These are phyloP conservation scores for Piper betle DNA, from an alignment of 164 flowering plant species.

Conservation along the genomic window DNA sequence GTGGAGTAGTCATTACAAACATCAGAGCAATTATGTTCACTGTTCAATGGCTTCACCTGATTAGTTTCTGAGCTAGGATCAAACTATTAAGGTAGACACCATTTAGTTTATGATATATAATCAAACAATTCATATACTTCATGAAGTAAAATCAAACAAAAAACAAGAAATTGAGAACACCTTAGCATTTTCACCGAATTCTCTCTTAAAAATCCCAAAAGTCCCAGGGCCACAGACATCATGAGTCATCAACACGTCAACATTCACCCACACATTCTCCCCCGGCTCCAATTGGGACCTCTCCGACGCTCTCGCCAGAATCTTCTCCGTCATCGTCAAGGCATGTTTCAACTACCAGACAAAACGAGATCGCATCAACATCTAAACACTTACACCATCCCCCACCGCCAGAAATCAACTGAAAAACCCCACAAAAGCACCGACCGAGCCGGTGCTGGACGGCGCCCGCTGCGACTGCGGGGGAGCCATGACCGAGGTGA, in stretches of 20 bases:
- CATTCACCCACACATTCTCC: conserved; percentile 94
- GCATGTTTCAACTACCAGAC: conserved; percentile 61
- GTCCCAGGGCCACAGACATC: conserved; percentile 98
- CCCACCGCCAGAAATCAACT: neutral
- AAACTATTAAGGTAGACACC: too few species aligned
- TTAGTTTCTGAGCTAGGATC: too few species aligned
- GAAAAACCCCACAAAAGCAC: neutral
- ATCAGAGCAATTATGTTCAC: too few species aligned
- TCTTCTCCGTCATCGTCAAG: conserved; percentile 98
- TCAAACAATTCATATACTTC: too few species aligned
- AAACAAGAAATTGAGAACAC: conserved; percentile 14
- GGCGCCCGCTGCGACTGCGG: conserved; percentile 63
- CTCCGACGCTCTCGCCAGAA: conserved; percentile 78
- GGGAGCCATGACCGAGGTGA: conserved; percentile 72
- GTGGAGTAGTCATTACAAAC: too few species aligned
- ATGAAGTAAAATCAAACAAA: too few species aligned
- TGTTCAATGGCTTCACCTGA: too few species aligned
- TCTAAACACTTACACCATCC: neutral
- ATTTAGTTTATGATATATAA: too few species aligned
- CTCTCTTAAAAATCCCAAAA: conserved; percentile 79
- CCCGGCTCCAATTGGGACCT: conserved; percentile 67
- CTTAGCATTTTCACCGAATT: conserved; percentile 90
- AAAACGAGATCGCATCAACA: neutral
- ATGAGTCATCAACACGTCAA: conserved; percentile 96
- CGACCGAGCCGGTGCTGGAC: conserved; percentile 77